Evolutionary conservation across 805 yeast species (phyloP).

Genomic region (Yamadazyma scolyti): DNA sequence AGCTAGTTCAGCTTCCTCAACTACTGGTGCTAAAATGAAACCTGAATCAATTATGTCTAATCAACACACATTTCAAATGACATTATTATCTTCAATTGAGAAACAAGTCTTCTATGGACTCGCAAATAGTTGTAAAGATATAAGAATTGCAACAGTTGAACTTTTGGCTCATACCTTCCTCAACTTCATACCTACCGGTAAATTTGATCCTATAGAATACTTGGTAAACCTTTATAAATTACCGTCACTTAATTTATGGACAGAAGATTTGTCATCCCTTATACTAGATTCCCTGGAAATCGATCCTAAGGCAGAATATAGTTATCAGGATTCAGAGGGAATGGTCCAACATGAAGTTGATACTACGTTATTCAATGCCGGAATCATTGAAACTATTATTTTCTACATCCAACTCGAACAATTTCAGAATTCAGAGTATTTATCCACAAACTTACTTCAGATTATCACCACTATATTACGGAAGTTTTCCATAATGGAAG

Average conservation of each 20-base stretch:
- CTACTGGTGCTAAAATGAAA: constrained; percentile 37
- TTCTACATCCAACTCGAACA: constrained; percentile 38
- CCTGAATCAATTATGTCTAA: constrained; percentile 40
- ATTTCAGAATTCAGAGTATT: constrained; percentile 35
- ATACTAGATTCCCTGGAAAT: constrained; percentile 15
- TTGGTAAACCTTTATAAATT: constrained; percentile 28
- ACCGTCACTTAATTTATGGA: constrained; percentile 30
- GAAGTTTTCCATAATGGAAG: constrained; percentile 24
- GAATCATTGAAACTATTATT: constrained; percentile 30
- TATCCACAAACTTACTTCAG: constrained; percentile 20
- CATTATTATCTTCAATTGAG: constrained; percentile 26
- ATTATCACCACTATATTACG: constrained; percentile 28
- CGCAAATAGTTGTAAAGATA: constrained; percentile 28
- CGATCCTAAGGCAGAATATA: constrained; percentile 10
- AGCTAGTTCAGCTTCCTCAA: constrained; percentile 29
- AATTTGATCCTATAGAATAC: constrained; percentile 32
- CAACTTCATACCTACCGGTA: constrained; percentile 37
- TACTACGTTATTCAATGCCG: constrained; percentile 22
- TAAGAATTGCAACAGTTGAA: constrained; percentile 36
- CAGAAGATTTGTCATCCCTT: constrained; percentile 15
- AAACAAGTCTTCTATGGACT: constrained; percentile 27
- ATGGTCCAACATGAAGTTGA: constrained; percentile 18
- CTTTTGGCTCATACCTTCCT: constrained; percentile 29
- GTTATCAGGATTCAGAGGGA: constrained; percentile 19
- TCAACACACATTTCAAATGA: constrained; percentile 34